Base-by-base conservation (phyloP, 192 early-diverging fungal species). In the Backusella liffmaniae region DNA sequence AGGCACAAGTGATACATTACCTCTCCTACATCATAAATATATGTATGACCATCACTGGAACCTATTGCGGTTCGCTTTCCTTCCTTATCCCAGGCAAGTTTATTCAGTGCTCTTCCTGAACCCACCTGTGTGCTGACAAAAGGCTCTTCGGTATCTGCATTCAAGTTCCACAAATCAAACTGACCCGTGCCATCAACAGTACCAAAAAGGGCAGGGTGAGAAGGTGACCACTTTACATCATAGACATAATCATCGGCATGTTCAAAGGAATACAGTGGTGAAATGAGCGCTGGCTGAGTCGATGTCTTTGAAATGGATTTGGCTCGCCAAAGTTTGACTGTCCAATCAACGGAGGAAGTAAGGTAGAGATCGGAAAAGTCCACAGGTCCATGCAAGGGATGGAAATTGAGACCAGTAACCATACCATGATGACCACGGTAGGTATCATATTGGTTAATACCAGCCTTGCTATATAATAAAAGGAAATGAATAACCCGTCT, bases 181-280 rank as follows among this genome's bases (percentile, higher is more conserved):
- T 90, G 88, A 7, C 97, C 98, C 0, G 86, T 90, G 8, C 96
- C 98, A 77, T 99, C 96, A 3, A 95, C 96, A 1, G 91, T 88
- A 18, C 91, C 97, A 87, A 99, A 99, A 37, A 99, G 74, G 0
- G 97, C 90, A 7, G 98, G 98, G 79, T 98, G 97, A n/a, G 87
- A 84, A 2, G 98, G 97, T 21, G 95, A 97, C 98, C 98, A 99
- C 80, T 93, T 92, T 13, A 95, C 97, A 81, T 99, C 98, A 80
- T 94, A 97, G 23, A 99, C 97, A 82, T 98, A 98, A 85, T 99
- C 97, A 78, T 96, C 93, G 9, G 94, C 89, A 29, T 92, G 89
- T 66, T 98, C 95, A 81, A 99, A 99, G 9, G 94, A 94, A 77
- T 93, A 90, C 69, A 99, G 79, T 5, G 86, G 87, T 29, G 91